Percentiles rank a stretch among this genome's conserved stretches.
Evolutionary conservation across 2,329 filamentous ascomycete species (phyloP).

Genomic region (Parafenestella ontariensis): DNA sequence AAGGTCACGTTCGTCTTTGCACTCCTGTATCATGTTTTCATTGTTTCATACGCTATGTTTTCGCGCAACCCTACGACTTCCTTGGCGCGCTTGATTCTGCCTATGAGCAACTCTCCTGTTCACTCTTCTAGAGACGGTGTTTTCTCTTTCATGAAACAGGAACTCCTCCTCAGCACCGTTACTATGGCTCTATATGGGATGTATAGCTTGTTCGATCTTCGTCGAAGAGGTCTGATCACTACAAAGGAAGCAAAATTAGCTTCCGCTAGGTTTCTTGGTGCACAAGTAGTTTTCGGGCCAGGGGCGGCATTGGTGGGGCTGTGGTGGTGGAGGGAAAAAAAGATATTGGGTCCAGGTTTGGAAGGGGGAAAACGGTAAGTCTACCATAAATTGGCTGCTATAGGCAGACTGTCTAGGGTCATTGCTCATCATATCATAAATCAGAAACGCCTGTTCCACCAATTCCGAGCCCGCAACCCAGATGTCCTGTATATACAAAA

Average conservation of each 20-base stretch:
- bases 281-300: conserved; percentile 6
- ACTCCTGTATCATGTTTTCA: neutral
- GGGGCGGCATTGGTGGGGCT: conserved; percentile 7
- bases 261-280: neutral
- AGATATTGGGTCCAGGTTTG: neutral
- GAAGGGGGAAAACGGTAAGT: neutral
- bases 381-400: neutral
- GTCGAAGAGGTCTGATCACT: neutral
- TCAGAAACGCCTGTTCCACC: too few relatives aligned
- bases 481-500: too few relatives aligned
- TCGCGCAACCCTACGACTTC: neutral
- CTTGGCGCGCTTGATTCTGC: neutral
- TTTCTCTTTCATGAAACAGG: neutral
- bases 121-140: neutral
- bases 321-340: conserved; percentile 11
- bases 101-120: neutral
- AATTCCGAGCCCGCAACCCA: too few relatives aligned
- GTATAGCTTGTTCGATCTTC: conserved; percentile 7
- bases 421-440: neutral
- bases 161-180: conserved; percentile 1
- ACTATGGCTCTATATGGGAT: conserved; percentile 3
- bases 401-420: neutral
- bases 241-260: neutral
- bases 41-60: neutral
- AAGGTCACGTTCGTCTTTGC: conserved; percentile 1